A percentile compares a stretch with the other conserved stretches of the same genome.
These are phyloP conservation scores for Xylariaceae sp. DNA, from an alignment of 2,329 filamentous ascomycete species.

Conservation along the genomic window DNA sequence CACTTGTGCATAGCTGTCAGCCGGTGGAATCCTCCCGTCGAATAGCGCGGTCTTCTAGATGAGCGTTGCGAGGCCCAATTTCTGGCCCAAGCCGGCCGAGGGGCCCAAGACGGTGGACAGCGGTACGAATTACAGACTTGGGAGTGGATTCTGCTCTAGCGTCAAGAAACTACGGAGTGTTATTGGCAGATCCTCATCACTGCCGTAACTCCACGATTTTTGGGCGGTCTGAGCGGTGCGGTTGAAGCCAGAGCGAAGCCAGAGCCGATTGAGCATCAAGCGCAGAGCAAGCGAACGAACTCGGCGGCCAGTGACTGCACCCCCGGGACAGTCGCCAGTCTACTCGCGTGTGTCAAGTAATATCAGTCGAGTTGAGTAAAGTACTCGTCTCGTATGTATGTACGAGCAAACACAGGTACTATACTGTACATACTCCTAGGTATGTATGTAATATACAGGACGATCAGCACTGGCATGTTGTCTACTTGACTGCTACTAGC, in stretches of 20 bases:
- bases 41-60: conserved; percentile 2
- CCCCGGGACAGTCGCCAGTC: too few species aligned
- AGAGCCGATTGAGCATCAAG: too few species aligned
- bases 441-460: too few species aligned
- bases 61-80: background rate
- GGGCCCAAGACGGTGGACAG: background rate
- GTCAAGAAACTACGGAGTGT: conserved; percentile 15
- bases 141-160: conserved; percentile 9
- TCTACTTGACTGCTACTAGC: conserved; percentile 10
- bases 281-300: too few species aligned
- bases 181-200: conserved; percentile 24
- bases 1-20: conserved; percentile 1
- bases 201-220: conserved; percentile 3
- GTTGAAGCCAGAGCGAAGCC: too few species aligned
- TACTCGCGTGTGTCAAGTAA: too few species aligned
- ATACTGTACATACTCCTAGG: background rate
- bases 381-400: too few species aligned
- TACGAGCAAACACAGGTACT: conserved; percentile 15
- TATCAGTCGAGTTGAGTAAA: too few species aligned
- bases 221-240: too few species aligned
- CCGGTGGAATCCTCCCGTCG: conserved; percentile 11
- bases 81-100: too few species aligned
- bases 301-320: too few species aligned
- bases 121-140: conserved; percentile 14
- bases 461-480: conserved; percentile 3